These are phyloP conservation scores for Penstemon newberryi DNA, from an alignment of 257 asterid species.

Conservation along the genomic window DNA sequence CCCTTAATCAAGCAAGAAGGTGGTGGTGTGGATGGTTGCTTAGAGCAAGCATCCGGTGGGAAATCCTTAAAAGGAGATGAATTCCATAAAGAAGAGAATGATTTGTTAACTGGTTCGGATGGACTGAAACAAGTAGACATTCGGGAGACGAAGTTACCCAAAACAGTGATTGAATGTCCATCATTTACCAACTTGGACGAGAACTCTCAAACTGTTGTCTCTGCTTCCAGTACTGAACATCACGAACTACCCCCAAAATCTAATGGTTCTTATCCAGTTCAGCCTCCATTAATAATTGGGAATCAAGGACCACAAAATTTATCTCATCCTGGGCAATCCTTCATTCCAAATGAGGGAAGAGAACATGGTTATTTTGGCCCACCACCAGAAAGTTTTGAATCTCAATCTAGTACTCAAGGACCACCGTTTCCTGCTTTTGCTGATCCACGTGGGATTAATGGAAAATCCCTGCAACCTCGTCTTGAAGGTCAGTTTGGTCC, in stretches of 20 bases:
- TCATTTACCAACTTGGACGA: slow-evolving; percentile 33
- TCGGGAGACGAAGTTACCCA: slow-evolving; percentile 27
- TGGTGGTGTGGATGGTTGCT: slow-evolving; percentile 22
- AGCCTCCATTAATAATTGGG: slow-evolving; percentile 36
- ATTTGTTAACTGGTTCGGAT: slow-evolving; percentile 27
- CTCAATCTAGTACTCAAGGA: slow-evolving; percentile 43
- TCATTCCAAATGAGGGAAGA: slow-evolving; percentile 47
- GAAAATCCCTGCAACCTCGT: slow-evolving; percentile 46
- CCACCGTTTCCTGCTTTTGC: slow-evolving; percentile 26
- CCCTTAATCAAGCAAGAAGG: slow-evolving; percentile 50
- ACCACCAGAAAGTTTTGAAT: slow-evolving; percentile 39
- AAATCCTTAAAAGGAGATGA: slow-evolving; percentile 42
- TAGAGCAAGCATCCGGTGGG: no score
- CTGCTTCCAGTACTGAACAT: slow-evolving; percentile 38
- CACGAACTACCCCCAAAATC: slow-evolving; percentile 35
- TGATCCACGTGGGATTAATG: slow-evolving; percentile 51
- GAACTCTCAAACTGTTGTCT: slow-evolving; percentile 27
- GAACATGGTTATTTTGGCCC: slow-evolving; percentile 49
- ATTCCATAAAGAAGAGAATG: slow-evolving; percentile 28
- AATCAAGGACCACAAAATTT: slow-evolving; percentile 40
- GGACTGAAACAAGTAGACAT: slow-evolving; percentile 30
- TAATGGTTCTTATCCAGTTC: slow-evolving; percentile 38
- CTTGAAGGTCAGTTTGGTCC: slow-evolving; percentile 50
- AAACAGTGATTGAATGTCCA: slow-evolving; percentile 25
- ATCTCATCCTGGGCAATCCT: slow-evolving; percentile 42